Percentiles rank a stretch among this genome's conserved stretches.
These are phyloP conservation scores for Aspergillus steynii DNA, from an alignment of 495 filamentous ascomycete species.

Conservation along the genomic window DNA sequence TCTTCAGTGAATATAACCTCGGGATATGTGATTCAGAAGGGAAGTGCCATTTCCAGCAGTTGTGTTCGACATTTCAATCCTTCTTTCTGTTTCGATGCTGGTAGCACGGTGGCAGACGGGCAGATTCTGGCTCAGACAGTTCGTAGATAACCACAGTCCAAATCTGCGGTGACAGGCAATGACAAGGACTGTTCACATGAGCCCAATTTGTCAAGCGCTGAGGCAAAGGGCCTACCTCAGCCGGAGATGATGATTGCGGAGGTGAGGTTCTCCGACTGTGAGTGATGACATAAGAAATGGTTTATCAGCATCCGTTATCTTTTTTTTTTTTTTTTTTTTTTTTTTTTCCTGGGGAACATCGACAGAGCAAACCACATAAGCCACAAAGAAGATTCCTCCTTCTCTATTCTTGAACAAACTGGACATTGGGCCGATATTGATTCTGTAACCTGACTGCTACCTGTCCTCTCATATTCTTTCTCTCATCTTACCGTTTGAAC, in stretches of 20 bases:
- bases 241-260: slow-evolving; percentile 20
- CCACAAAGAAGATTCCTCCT: not conserved
- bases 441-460: too few species aligned
- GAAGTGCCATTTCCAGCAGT: slow-evolving; percentile 12
- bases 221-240: not conserved
- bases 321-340: slow-evolving; percentile 5
- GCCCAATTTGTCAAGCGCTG: not conserved
- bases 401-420: slow-evolving; percentile 5
- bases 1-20: slow-evolving; percentile 9
- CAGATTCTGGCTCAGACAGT: not conserved
- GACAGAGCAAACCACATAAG: slow-evolving; percentile 1
- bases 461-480: too few species aligned
- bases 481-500: not conserved
- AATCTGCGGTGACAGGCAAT: not conserved
- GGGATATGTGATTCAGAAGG: slow-evolving; percentile 16
- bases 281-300: slow-evolving; percentile 46
- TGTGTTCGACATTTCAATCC: slow-evolving; percentile 26
- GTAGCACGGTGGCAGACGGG: not conserved
- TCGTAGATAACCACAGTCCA: not conserved
- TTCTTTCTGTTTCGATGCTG: not conserved
- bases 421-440: too few species aligned
- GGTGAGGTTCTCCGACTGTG: slow-evolving; percentile 29
- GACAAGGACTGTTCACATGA: not conserved
- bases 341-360: slow-evolving; percentile 9
- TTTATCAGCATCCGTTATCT: slow-evolving; percentile 3